Percentiles rank a stretch among this genome's conserved stretches.
Conservation (phyloP, 345 rosid genomes). For the Euphorbia pulcherrima region DNA sequence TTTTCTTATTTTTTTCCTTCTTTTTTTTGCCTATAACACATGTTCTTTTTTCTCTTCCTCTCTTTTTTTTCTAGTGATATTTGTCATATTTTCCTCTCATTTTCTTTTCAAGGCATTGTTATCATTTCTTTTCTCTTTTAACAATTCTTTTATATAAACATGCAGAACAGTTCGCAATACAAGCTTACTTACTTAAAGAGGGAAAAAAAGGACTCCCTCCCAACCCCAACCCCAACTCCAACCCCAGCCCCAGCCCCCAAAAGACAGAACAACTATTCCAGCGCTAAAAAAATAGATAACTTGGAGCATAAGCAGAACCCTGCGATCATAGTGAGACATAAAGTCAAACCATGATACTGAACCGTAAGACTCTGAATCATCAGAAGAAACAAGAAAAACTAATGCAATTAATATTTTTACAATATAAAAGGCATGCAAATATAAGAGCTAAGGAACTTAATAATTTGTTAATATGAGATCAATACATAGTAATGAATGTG, state of each 20-base stretch:
- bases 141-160: conserved; percentile 3
- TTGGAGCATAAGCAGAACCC: conserved; percentile 54
- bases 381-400: conserved; percentile 23
- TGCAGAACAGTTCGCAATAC: conserved; percentile 17
- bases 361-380: conserved; percentile 27
- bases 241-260: conserved; percentile 35
- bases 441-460: not conserved
- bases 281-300: conserved; percentile 49
- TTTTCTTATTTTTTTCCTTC: conserved; percentile 8
- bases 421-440: not conserved
- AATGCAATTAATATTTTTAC: not conserved
- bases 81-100: conserved; percentile 12
- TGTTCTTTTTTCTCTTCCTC: conserved; percentile 10
- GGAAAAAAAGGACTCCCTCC: conserved; percentile 27
- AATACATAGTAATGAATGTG: not conserved
- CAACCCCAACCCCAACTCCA: conserved; percentile 36
- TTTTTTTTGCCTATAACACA: conserved; percentile 10
- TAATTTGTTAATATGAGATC: not conserved
- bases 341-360: conserved; percentile 50
- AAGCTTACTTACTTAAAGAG: conserved; percentile 32
- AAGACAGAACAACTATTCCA: conserved; percentile 44
- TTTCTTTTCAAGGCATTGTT: conserved; percentile 6
- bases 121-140: conserved; percentile 4
- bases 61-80: conserved; percentile 11
- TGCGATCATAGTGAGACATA: conserved; percentile 75